Evolutionary conservation across 208 protist species (phyloP).

Genomic region (Acanthamoeba triangularis): DNA sequence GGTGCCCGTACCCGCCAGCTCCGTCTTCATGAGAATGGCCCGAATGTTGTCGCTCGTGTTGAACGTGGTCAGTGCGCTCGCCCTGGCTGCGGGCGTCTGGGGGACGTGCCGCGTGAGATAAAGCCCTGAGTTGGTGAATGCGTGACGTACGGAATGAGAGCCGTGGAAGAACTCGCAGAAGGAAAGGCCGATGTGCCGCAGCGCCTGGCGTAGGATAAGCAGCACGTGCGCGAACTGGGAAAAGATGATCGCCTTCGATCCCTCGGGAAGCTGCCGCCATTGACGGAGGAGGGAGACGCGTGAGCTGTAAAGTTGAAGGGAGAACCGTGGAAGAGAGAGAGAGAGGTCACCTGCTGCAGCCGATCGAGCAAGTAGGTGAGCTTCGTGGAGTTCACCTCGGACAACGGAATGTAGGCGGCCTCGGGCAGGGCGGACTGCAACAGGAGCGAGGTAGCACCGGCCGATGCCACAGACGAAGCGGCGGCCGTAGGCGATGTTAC

Average conservation of each 20-base stretch:
- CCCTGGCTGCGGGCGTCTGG: conserved; percentile 18
- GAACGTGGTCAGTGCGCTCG: conserved; percentile 74
- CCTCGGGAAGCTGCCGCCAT: neutral
- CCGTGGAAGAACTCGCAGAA: conserved; percentile 73
- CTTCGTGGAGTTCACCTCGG: conserved; percentile 75
- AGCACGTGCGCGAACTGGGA: conserved; percentile 81
- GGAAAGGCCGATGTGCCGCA: conserved; percentile 32
- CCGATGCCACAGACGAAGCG: neutral
- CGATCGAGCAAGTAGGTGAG: conserved; percentile 78
- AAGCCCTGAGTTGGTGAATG: neutral
- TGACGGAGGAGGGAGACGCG: neutral
- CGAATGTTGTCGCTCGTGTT: conserved; percentile 76
- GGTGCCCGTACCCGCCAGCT: conserved; percentile 77
- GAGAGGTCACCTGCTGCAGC: neutral
- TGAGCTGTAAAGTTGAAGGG: neutral
- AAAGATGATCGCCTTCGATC: conserved; percentile 81
- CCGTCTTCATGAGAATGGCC: conserved; percentile 84
- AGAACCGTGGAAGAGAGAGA: neutral
- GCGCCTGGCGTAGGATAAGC: conserved; percentile 56
- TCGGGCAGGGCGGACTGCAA: neutral
- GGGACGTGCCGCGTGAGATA: neutral
- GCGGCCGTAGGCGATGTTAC: neutral
- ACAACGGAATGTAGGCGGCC: conserved; percentile 23
- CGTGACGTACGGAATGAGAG: neutral
- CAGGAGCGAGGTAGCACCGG: neutral